A percentile compares a stretch with the other conserved stretches of the same genome.
Conservation (phyloP, 306 rosid species). For the Rubus idaeus region DNA sequence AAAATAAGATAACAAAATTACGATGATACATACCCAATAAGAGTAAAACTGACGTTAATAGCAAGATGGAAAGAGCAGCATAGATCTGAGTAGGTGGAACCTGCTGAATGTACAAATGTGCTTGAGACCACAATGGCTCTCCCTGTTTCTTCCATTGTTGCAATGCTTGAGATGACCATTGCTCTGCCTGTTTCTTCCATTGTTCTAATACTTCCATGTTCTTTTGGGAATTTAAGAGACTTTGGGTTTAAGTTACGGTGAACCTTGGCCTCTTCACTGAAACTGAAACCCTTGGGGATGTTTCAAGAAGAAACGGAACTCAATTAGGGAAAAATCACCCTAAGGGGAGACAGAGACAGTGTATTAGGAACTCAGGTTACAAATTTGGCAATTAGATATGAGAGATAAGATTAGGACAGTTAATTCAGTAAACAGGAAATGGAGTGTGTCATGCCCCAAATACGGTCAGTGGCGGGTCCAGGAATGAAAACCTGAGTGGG, state of each 20-base stretch:
- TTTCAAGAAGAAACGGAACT: neutral
- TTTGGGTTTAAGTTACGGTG: neutral
- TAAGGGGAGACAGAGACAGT: neutral
- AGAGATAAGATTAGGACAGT: neutral
- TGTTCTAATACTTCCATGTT: constrained; percentile 34
- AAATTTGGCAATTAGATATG: neutral
- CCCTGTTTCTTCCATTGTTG: neutral
- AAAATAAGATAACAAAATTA: neutral
- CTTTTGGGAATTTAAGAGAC: neutral
- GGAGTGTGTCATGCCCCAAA: neutral
- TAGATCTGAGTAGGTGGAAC: constrained; percentile 64
- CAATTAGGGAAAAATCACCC: neutral
- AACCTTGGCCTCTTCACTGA: constrained; percentile 1
- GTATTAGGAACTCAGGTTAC: neutral
- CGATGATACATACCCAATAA: constrained; percentile 33
- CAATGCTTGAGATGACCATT: constrained; percentile 32
- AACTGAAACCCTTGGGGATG: neutral
- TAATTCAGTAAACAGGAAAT: neutral
- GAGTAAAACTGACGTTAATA: constrained; percentile 50
- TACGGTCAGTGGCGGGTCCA: neutral
- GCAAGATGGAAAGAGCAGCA: constrained; percentile 47
- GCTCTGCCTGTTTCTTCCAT: constrained; percentile 45
- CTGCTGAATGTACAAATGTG: constrained; percentile 36
- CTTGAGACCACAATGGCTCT: neutral
- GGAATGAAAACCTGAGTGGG: too few relatives aligned